Conservation (phyloP, 805 yeast genomes). For the Saccharomycopsis javanensis region DNA sequence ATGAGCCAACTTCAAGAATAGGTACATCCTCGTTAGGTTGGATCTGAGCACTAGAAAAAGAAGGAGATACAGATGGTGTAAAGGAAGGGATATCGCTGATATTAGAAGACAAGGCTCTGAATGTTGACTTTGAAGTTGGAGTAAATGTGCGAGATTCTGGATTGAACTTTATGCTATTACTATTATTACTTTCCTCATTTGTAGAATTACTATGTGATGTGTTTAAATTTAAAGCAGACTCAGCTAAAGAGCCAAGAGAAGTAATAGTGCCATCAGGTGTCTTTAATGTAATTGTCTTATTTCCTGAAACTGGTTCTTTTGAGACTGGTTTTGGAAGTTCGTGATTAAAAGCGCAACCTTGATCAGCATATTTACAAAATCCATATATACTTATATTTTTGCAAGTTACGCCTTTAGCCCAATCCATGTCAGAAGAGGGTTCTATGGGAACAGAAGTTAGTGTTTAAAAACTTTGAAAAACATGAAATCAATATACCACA, state of each 20-base stretch:
- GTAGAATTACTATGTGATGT: not conserved
- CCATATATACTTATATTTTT: conserved; percentile 80
- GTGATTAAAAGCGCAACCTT: conserved; percentile 79
- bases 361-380: conserved; percentile 76
- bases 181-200: not conserved
- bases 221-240: not conserved
- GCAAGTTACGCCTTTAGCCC: conserved; percentile 72
- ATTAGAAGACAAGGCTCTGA: conserved; percentile 28
- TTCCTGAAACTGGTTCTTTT: not conserved
- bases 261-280: not conserved
- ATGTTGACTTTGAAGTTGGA: conserved; percentile 28
- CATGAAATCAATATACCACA: not conserved
- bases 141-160: conserved; percentile 48
- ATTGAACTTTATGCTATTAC: conserved; percentile 37
- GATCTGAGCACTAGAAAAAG: not conserved
- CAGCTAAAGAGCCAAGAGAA: not conserved
- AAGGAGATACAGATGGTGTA: conserved; percentile 20
- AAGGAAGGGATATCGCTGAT: conserved; percentile 27
- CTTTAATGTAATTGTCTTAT: not conserved
- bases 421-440: conserved; percentile 26
- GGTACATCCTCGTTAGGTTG: not conserved
- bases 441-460: conserved; percentile 1
- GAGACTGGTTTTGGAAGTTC: conserved; percentile 24
- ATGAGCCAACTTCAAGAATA: not conserved
- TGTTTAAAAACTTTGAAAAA: not conserved